phyloP scores from a whole-genome alignment of 495 filamentous ascomycete genomes.

The Podospora fimiseda region DNA sequence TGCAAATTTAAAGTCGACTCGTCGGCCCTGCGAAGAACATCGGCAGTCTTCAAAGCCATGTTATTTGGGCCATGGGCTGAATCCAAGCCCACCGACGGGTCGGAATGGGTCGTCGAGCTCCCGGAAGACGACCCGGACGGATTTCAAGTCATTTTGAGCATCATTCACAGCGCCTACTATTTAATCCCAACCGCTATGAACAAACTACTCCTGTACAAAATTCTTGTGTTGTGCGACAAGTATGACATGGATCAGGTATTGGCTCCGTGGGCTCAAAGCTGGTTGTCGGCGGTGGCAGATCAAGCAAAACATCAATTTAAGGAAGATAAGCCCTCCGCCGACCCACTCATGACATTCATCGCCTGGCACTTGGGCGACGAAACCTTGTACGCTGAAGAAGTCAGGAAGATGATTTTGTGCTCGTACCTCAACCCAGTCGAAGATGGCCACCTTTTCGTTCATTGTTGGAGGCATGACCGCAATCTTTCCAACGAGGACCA shows the following conservation, averaged over 20 bases:
- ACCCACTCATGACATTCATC: too few species aligned
- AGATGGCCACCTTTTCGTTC: too few species aligned
- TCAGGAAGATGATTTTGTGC: too few species aligned
- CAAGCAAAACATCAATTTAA: too few species aligned
- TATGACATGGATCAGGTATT: neutral
- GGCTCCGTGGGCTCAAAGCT: neutral
- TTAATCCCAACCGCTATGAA: neutral
- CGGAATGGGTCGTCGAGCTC: neutral
- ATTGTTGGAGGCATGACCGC: too few species aligned
- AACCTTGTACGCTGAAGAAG: too few species aligned
- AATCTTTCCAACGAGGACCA: too few species aligned
- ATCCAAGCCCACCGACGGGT: neutral
- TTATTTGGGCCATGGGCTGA: neutral
- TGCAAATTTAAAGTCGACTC: constrained; percentile 25
- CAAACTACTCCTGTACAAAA: neutral
- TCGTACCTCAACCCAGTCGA: too few species aligned
- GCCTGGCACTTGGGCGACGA: too few species aligned
- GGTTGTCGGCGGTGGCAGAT: neutral
- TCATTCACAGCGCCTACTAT: neutral
- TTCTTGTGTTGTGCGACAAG: neutral
- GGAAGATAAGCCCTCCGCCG: too few species aligned
- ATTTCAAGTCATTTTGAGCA: neutral
- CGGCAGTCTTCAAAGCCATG: constrained; percentile 23
- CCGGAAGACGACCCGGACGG: neutral
- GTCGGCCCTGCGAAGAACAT: constrained; percentile 6